Conservation (phyloP, 176 grass and related monocot species). For the Ensete ventricosum region DNA sequence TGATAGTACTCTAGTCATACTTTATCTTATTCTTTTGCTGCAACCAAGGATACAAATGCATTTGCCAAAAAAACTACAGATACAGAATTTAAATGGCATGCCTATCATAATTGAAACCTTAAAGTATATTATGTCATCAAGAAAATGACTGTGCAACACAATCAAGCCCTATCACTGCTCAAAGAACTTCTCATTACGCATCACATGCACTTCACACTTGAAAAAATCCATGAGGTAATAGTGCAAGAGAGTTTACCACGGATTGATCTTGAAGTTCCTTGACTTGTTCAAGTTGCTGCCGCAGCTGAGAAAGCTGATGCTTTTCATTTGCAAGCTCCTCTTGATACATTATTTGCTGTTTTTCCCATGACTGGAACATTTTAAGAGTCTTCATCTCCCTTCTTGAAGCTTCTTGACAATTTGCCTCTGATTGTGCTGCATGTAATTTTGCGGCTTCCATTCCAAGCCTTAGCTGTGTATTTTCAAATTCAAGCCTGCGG, state of each 20-base stretch:
- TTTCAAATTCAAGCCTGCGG: slow-evolving; percentile 51
- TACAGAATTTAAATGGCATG: not conserved
- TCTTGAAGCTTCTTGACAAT: slow-evolving; percentile 53
- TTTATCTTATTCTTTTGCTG: not conserved
- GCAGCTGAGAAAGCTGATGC: slow-evolving; percentile 37
- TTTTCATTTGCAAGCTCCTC: slow-evolving; percentile 62
- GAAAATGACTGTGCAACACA: not conserved
- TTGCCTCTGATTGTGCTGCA: slow-evolving; percentile 40
- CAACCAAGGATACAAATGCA: not conserved
- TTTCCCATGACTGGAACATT: slow-evolving; percentile 76
- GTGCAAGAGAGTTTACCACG: slow-evolving; percentile 35
- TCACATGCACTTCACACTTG: not conserved
- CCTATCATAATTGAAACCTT: too few species aligned
- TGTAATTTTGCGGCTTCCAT: slow-evolving; percentile 82
- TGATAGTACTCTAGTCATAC: not conserved
- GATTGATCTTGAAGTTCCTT: slow-evolving; percentile 51
- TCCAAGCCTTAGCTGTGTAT: slow-evolving; percentile 52
- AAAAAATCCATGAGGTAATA: not conserved
- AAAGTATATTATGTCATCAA: too few species aligned
- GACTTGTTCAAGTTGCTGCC: slow-evolving; percentile 43
- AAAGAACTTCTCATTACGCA: not conserved
- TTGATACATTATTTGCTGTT: slow-evolving; percentile 53
- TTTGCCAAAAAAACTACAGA: not conserved
- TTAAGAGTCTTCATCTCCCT: slow-evolving; percentile 66
- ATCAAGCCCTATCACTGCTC: not conserved